Conservation (phyloP, 2,329 filamentous ascomycete genomes). For the Colletotrichum plurivorum region DNA sequence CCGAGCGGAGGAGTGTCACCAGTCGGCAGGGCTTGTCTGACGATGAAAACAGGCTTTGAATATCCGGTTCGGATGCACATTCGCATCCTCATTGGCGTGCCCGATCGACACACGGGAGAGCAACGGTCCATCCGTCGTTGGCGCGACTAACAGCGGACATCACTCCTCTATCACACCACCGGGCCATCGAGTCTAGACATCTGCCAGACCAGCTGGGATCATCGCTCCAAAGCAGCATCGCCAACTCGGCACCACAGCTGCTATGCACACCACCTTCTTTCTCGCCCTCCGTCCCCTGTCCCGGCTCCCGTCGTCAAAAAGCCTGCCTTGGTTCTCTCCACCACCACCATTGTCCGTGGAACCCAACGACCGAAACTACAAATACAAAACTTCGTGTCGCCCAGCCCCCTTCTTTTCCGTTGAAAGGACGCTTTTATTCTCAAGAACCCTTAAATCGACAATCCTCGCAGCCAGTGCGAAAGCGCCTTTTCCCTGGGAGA, state of each 20-base stretch:
- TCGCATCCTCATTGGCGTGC: slow-evolving; percentile 28
- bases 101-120: slow-evolving; percentile 16
- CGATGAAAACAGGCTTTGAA: slow-evolving; percentile 38
- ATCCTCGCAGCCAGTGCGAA: slow-evolving; percentile 10
- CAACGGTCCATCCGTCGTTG: slow-evolving; percentile 16
- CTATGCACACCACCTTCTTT: slow-evolving; percentile 27
- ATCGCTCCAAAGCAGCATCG: slow-evolving; percentile 34
- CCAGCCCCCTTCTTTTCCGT: slow-evolving; percentile 12
- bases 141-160: slow-evolving; percentile 31
- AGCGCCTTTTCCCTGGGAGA: background rate
- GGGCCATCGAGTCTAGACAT: background rate
- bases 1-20: slow-evolving; percentile 1
- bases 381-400: slow-evolving; percentile 27
- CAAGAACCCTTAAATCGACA: slow-evolving; percentile 30
- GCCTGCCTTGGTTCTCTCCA: slow-evolving; percentile 34
- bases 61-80: slow-evolving; percentile 16
- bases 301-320: slow-evolving; percentile 26
- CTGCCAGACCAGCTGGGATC: slow-evolving; percentile 30
- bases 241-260: slow-evolving; percentile 1
- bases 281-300: slow-evolving; percentile 26
- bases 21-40: slow-evolving; percentile 11
- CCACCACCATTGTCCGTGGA: slow-evolving; percentile 19
- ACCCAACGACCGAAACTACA: slow-evolving; percentile 35
- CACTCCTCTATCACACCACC: slow-evolving; percentile 25
- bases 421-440: background rate